Evolutionary conservation across 352 stramenopile genomes (phyloP).

Genomic region (Phytophthora podocarpi): DNA sequence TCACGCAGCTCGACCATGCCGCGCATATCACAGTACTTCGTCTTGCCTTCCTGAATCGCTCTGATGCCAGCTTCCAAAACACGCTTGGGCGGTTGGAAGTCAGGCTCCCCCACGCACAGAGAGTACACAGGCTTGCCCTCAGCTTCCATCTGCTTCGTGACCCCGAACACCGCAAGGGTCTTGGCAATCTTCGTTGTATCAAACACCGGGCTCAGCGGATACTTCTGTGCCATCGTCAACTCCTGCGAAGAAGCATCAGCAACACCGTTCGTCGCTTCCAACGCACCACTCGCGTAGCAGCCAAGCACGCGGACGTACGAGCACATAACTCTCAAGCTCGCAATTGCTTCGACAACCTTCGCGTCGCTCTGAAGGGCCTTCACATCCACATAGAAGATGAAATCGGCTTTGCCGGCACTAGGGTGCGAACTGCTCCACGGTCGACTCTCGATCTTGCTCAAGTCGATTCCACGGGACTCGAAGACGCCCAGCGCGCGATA

Average conservation of each 20-base stretch:
- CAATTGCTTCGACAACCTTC: slow-evolving; percentile 71
- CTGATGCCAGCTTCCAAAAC: slow-evolving; percentile 90
- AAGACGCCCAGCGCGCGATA: slow-evolving; percentile 71
- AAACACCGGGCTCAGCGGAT: slow-evolving; percentile 80
- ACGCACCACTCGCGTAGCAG: slow-evolving; percentile 65
- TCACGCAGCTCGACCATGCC: slow-evolving; percentile 88
- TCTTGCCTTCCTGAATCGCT: slow-evolving; percentile 80
- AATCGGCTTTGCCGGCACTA: slow-evolving; percentile 47
- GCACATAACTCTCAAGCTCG: slow-evolving; percentile 74
- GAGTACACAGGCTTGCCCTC: slow-evolving; percentile 90
- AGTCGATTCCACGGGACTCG: slow-evolving; percentile 59
- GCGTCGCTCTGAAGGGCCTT: slow-evolving; percentile 64
- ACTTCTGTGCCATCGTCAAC: slow-evolving; percentile 56
- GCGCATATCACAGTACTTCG: slow-evolving; percentile 95
- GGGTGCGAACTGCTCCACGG: slow-evolving; percentile 39
- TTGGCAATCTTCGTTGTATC: slow-evolving; percentile 85
- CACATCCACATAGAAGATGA: slow-evolving; percentile 80
- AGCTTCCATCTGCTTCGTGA: slow-evolving; percentile 96
- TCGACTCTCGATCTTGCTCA: slow-evolving; percentile 77
- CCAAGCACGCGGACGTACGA: slow-evolving; percentile 87
- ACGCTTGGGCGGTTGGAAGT: slow-evolving; percentile 90
- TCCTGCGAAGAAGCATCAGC: slow-evolving; percentile 4
- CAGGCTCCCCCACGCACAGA: slow-evolving; percentile 95
- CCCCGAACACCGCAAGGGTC: slow-evolving; percentile 93
- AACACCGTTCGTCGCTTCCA: slow-evolving; percentile 10